Base-by-base conservation (phyloP, 2,329 filamentous ascomycete genomes). In the Beauveria medogensis region DNA sequence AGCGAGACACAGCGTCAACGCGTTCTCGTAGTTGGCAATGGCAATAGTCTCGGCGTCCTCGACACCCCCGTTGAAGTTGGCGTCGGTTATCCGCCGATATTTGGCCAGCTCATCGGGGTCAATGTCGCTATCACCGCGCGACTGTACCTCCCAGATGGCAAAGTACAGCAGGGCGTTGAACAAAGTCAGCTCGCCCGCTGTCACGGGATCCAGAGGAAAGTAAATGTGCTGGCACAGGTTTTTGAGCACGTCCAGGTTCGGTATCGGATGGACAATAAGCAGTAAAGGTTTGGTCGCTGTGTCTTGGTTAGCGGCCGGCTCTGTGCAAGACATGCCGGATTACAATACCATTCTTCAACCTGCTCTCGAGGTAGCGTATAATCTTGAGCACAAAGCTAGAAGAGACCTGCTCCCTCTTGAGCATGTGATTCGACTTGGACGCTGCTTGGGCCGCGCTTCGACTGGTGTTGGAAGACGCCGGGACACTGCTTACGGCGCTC, bases 171-270 rank as follows among this genome's bases (percentile, higher is more conserved):
- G 54, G 2, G 64, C 65, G 20, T 66, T 60, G 8, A 66, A 61
- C 1, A 65, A 43, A 1, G 63, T 65, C 14, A 64, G 22, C 20
- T 66, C 61, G 10, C 65, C 65, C 5, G 55, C 43, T 1, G 63
- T 59, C 26, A 66, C 60, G 1, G 65, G 65, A 41, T 64, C 63
- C 1, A 65, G 59, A 2, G 65, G 64, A 55, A 66, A 66, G 40
- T 66, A 66, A 2, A 66, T 43, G 14, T 55, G 60, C 24, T 64
- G 65, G 6, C 60, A 64, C 2, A 66, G 48, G 9, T 58, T 55
- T 40, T 66, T 63, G 18, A 66, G 61, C 34, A 63, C 47, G 16
- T 54, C 46, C 18, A 62, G 43, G 41, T 62, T 59, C 5, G 65
- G 60, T 24, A 66, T 56, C 3, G 65, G 58, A 41, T 66, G 65